Evolutionary conservation across 805 yeast genomes (phyloP), one percentile per base, ranked within the genome.

Genomic region (Sugiyamaella floridensis): DNA sequence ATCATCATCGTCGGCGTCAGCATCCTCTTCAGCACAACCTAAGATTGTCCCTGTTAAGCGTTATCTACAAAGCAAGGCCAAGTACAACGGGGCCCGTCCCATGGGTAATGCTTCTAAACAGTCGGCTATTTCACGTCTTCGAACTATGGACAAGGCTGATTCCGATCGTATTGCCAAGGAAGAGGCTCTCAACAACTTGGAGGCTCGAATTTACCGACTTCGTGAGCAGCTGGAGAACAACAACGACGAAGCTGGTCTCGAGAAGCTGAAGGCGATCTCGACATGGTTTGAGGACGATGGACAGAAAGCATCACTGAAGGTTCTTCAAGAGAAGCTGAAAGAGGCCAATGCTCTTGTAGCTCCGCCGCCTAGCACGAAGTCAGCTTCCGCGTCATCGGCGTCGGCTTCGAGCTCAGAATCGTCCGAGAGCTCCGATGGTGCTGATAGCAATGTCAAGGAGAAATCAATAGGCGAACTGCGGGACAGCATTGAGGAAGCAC

Each of bases 241-340:
- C 0, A 66, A 66, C 11, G 76, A 72, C 0, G 79, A 80, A 8
- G 69, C 73, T 40, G 55, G 79, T 28, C 50, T 57, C 34, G 59
- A 65, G 29, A 67, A 76, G 9, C 57, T 70, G 1, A 52, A 60
- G 0, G 56, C 71, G 5, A 78, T 84, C 4, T 69, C 86, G 45
- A 92, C 85, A 54, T 88, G 96, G 96, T 70, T 89, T 40, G 95
- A 88, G 48, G 80, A 78, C 60, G 89, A 81, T 15, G 76, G 87
- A 40, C 85, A 78, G 50, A 72, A 70, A 19, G 77, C 86, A 1
- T 57, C 66, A 0, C 46, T 68, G 11, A 50, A 46, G 50, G 53
- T 12, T n/a, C 45, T 55, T 18, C 43, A 45, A 28, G 52, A 49
- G 18, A 54, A 55, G 40, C 29, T 56, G 9, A 32, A 26, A 12